Base-by-base conservation (phyloP, 768 basidiomycete species). In the Calvatia gigantea region DNA sequence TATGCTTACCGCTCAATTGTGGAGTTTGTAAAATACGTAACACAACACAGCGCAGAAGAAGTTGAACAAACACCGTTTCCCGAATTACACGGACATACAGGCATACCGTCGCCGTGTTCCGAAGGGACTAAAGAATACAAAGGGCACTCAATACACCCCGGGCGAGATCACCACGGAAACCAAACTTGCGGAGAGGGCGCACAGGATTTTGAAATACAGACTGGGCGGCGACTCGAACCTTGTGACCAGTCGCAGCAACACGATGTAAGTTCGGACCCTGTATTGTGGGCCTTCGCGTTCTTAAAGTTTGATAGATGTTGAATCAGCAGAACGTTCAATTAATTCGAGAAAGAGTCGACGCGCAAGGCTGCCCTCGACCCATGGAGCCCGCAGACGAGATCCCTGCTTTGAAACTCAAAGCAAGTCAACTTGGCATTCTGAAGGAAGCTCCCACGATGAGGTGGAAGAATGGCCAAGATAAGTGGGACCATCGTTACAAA, bases 321-420 rank as follows among this genome's bases (percentile, higher is more conserved):
- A 68, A 68, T 49, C 59, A 72, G 19, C 57, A 65, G 12, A 62
- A 65, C 15, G 63, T 74, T 9, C 15, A 66, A 12, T 79, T 91
- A 81, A 81, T 91, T 59, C 80, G 91, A 6, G 89, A 93, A 65
- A 78, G 91, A 14, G 85, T 92, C 15, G 77, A 86, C 57, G 76
- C 83, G 4, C 69, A 75, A 27, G 90, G 90, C 0, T 64, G 69
- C 6, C 69, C 80, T 4, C 77, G 91, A 29, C 74, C 81, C 0
- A 81, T 93, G 76, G 90, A 93, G 61, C 73, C 81, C 0, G 67
- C 69, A 39, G 72, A 74, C 8, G 76, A 85, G 6, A 70, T 93
- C 5, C 64, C 70, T 4, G 82, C 78, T 0, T 70, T 91, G 38
- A 65, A 73, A 8, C 65, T 91, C 37, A 74, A 76, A 0, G 70